A percentile compares a stretch with the other conserved stretches of the same genome.
These are phyloP conservation scores for Coniosporium apollinis DNA, from an alignment of 495 filamentous ascomycete genomes.

Conservation along the genomic window DNA sequence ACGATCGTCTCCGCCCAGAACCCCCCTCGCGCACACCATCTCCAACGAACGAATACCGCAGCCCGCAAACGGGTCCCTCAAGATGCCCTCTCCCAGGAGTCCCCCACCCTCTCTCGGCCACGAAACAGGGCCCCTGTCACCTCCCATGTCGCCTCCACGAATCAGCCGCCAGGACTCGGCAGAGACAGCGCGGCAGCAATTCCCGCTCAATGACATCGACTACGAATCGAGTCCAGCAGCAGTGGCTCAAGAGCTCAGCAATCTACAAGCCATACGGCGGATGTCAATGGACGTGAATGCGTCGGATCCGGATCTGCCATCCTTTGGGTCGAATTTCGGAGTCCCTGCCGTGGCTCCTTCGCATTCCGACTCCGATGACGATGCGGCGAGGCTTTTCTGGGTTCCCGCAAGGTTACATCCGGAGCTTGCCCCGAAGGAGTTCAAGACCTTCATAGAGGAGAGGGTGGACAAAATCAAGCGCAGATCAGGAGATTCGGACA, in stretches of 20 bases:
- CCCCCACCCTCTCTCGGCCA: constrained; percentile 30
- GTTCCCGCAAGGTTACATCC: constrained; percentile 89
- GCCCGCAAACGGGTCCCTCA: constrained; percentile 4
- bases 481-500: constrained; percentile 50
- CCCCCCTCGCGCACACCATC: constrained; percentile 7
- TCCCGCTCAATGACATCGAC: constrained; percentile 82
- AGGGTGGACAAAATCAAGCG: constrained; percentile 77
- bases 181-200: constrained; percentile 57
- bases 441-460: constrained; percentile 90
- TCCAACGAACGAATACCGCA: constrained; percentile 14
- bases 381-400: constrained; percentile 82
- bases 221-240: constrained; percentile 79
- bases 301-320: constrained; percentile 85
- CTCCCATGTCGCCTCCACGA: constrained; percentile 43
- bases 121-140: constrained; percentile 35
- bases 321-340: constrained; percentile 45
- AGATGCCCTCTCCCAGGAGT: constrained; percentile 9
- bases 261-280: constrained; percentile 81
- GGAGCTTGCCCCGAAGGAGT: constrained; percentile 88
- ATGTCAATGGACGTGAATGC: constrained; percentile 98
- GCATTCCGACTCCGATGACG: constrained; percentile 63
- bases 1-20: constrained; percentile 7
- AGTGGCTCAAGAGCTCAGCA: constrained; percentile 88
- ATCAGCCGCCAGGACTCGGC: constrained; percentile 35
- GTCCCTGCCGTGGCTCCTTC: constrained; percentile 62